Evolutionary conservation across 257 asterid species (phyloP).

Genomic region (Leptodermis oblonga): DNA sequence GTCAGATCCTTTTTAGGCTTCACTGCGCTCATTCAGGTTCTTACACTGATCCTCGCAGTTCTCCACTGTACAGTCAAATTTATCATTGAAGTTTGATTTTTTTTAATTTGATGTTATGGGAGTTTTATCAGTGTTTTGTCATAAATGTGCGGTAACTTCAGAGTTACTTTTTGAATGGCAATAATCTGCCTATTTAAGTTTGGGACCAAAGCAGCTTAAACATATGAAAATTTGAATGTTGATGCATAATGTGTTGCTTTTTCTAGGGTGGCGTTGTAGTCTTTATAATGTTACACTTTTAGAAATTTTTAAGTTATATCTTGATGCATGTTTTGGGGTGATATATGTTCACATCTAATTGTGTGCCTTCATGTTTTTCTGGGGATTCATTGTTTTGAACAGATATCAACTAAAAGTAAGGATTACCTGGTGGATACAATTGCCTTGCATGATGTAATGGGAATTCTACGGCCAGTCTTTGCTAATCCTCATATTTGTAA

Average conservation of each 20-base stretch:
- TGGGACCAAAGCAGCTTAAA: too few relatives aligned
- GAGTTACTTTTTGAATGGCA: too few relatives aligned
- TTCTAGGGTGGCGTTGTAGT: neutral
- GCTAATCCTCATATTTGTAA: conserved; percentile 81
- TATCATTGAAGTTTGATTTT: too few relatives aligned
- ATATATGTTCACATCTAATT: neutral
- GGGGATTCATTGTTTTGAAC: neutral
- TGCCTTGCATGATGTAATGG: conserved; percentile 72
- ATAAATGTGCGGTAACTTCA: too few relatives aligned
- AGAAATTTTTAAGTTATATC: neutral
- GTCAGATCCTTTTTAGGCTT: conserved; percentile 84
- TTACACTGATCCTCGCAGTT: too few relatives aligned
- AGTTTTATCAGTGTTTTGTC: too few relatives aligned
- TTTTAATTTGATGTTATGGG: too few relatives aligned
- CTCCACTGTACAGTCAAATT: too few relatives aligned
- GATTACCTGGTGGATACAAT: conserved; percentile 87
- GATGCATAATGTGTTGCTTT: too few relatives aligned
- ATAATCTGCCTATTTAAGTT: too few relatives aligned
- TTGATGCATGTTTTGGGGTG: neutral
- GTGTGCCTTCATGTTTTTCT: neutral
- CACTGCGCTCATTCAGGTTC: conserved; percentile 87
- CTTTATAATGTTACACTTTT: neutral
- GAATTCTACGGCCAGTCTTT: conserved; percentile 72
- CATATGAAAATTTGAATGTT: too few relatives aligned
- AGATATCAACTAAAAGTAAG: conserved; percentile 32